A percentile compares a stretch with the other conserved stretches of the same genome.
These are phyloP conservation scores for Cladosporium cucumerinum DNA, from an alignment of 2,329 filamentous ascomycete species.

Conservation along the genomic window DNA sequence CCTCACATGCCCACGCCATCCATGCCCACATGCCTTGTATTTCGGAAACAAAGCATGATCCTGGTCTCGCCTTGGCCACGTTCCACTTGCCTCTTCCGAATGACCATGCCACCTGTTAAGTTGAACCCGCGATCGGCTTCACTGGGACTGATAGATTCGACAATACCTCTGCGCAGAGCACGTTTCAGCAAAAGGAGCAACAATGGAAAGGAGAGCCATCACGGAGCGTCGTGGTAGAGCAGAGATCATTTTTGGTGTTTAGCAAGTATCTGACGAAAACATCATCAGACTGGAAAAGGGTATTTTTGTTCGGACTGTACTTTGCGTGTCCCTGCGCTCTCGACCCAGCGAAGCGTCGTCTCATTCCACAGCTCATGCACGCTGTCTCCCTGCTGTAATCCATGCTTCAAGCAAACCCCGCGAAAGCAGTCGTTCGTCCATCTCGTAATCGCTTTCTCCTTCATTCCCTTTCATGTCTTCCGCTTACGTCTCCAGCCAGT, in stretches of 20 bases:
- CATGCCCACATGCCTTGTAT: too few species aligned
- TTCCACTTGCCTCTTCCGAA: too few species aligned
- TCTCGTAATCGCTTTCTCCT: background rate
- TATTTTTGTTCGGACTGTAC: background rate
- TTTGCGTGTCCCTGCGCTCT: background rate
- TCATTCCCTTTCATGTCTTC: background rate
- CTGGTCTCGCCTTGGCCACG: too few species aligned
- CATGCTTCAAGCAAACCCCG: background rate
- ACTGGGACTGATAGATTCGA: too few species aligned
- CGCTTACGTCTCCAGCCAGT: constrained; percentile 52
- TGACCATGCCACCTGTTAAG: too few species aligned
- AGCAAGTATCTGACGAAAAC: background rate
- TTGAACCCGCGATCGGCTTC: too few species aligned
- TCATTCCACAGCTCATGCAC: background rate
- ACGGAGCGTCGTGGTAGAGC: background rate
- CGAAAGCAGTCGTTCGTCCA: background rate
- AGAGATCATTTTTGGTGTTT: background rate
- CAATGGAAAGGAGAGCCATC: background rate
- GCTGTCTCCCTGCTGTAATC: background rate
- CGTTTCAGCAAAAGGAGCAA: background rate
- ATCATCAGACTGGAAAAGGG: background rate
- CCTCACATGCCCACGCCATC: too few species aligned
- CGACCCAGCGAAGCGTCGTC: background rate
- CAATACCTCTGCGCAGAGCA: too few species aligned
- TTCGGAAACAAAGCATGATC: too few species aligned